phyloP scores from a whole-genome alignment of 805 yeast species.

The Ascoidea asiatica region DNA sequence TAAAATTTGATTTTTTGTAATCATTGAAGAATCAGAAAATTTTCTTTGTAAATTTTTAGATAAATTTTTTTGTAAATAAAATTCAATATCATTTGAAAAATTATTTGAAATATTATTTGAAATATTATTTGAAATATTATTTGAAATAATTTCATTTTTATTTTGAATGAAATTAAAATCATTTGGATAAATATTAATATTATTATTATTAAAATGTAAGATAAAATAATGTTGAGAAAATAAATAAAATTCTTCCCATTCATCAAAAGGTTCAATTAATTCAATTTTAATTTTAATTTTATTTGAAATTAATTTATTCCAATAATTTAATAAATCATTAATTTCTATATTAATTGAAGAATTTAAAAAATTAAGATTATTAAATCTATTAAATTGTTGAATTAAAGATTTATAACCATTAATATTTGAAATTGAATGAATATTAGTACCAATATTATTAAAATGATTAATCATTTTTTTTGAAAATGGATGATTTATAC shows the following conservation, averaged over 20 bases:
- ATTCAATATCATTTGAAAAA: neutral
- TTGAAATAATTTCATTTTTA: neutral
- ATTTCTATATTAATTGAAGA: constrained; percentile 33
- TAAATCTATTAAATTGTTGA: constrained; percentile 39
- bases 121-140: constrained; percentile 1
- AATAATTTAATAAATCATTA: constrained; percentile 40
- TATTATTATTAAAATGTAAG: constrained; percentile 43
- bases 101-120: neutral
- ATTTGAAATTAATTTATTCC: constrained; percentile 32
- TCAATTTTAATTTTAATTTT: constrained; percentile 27
- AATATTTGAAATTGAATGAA: constrained; percentile 40
- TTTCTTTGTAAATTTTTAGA: constrained; percentile 19
- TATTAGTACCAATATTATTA: constrained; percentile 47
- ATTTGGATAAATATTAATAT: neutral
- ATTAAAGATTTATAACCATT: constrained; percentile 32
- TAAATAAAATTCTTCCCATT: constrained; percentile 67
- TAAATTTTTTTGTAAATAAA: constrained; percentile 1
- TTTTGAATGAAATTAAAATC: constrained; percentile 3
- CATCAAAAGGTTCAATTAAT: constrained; percentile 59
- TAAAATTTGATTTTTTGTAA: constrained; percentile 11
- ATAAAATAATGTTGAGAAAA: constrained; percentile 67
- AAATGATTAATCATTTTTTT: constrained; percentile 67
- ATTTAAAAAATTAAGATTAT: constrained; percentile 21
- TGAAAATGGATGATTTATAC: constrained; percentile 51
- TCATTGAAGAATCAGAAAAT: constrained; percentile 25